Evolutionary conservation across 2,329 filamentous ascomycete genomes (phyloP), one percentile per base, ranked within the genome.

Genomic region (Apiospora arundinis): DNA sequence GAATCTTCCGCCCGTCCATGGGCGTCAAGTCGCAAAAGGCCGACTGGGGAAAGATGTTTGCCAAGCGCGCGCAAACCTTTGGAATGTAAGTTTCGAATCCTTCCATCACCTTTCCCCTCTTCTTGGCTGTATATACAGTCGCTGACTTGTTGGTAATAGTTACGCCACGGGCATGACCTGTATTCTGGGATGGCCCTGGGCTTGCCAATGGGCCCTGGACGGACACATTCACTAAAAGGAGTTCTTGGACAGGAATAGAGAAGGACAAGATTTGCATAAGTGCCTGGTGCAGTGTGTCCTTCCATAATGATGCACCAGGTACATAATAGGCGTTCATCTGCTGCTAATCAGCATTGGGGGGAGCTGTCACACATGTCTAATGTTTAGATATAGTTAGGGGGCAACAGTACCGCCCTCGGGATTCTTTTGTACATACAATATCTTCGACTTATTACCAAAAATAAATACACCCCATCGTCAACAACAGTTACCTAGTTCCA

Each of bases 11-110:
- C 21, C 67, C 67, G 14, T 69, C 67, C 21, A 56, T 69, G 48
- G 67, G 67, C 28, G 46, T 69, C 67, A 69, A 69, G 67, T 69
- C 67, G 28, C 67, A 69, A 28, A 46, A 46, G n/a, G 67, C 67
- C 11, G 67, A 69, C 46, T 69, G 46, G 45, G 48, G 45, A 21
- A 46, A 56, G 7, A 69, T 69, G 67, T 6, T 42, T 23, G 32
- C 45, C 6, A 49, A 40, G 45, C 67, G 67, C 9, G 67, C 67
- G 32, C 46, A 49, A 8, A 69, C 46, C 18, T 49, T 56, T 23
- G 46, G 32, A 18, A 56, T 69, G 67, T 69, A 56, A 69, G 67
- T 56, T 49, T 8, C 25, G 16, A 40, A 9, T 48, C 46, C 18
- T 5, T 40, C 32, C 25, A 7, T 48, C 21, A n/a, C n/a, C 2